Percentiles rank a stretch among this genome's conserved stretches.
These are phyloP conservation scores for Cryphonectria parasitica DNA, from an alignment of 2,329 filamentous ascomycete genomes.

Conservation along the genomic window DNA sequence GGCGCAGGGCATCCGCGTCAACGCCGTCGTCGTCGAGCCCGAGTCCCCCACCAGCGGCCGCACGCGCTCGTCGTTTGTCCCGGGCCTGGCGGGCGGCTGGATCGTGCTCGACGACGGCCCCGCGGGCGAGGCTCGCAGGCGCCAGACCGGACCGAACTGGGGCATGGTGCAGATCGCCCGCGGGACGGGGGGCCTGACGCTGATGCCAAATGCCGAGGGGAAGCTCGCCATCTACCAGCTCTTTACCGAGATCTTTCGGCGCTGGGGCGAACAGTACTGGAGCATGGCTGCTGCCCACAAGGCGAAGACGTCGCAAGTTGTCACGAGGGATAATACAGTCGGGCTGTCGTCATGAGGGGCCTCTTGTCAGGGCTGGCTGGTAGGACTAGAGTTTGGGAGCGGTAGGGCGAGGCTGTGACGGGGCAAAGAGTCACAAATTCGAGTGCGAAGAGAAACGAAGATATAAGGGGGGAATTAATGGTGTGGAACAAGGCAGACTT, in stretches of 20 bases:
- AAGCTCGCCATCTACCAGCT: slow-evolving; percentile 23
- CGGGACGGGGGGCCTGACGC: slow-evolving; percentile 21
- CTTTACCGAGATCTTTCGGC: slow-evolving; percentile 24
- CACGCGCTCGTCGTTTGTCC: slow-evolving; percentile 12
- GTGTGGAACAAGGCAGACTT: neutral
- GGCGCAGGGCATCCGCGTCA: slow-evolving; percentile 14
- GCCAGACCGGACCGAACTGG: neutral
- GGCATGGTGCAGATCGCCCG: slow-evolving; percentile 22
- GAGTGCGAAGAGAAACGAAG: neutral
- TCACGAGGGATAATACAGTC: neutral
- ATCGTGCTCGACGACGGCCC: neutral
- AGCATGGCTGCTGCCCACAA: neutral
- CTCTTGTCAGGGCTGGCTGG: no score
- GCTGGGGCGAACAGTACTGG: slow-evolving; percentile 26
- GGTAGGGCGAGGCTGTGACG: neutral
- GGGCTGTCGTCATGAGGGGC: neutral
- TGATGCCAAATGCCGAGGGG: slow-evolving; percentile 22
- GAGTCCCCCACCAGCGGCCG: neutral
- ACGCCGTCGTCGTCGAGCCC: slow-evolving; percentile 21
- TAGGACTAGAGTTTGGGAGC: no score
- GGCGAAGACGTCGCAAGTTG: neutral
- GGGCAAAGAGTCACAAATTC: neutral
- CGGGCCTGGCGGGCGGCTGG: slow-evolving; percentile 11
- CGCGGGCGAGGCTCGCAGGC: neutral
- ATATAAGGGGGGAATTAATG: neutral